These are phyloP conservation scores for Vigna nakashimae DNA, from an alignment of 306 rosid genomes.

Conservation along the genomic window DNA sequence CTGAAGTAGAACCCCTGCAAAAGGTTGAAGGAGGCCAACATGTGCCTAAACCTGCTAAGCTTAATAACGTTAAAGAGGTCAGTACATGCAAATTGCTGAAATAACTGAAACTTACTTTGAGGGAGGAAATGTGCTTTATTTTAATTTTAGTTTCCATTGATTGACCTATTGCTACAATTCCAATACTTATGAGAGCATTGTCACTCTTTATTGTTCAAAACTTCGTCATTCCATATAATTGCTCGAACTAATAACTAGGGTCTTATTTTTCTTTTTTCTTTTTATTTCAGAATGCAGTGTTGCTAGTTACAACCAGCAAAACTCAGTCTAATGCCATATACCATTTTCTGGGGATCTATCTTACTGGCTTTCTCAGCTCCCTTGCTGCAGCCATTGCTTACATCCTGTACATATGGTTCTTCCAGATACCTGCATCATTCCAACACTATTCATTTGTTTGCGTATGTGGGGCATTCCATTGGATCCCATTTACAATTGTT, in stretches of 20 bases:
- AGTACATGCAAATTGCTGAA: conserved; percentile 28
- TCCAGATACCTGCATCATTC: conserved; percentile 59
- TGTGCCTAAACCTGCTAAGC: conserved; percentile 49
- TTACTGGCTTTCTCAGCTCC: conserved; percentile 75
- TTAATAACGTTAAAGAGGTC: conserved; percentile 64
- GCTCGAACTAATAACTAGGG: conserved; percentile 32
- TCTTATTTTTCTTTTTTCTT: background rate
- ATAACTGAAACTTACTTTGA: background rate
- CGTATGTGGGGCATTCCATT: conserved; percentile 84
- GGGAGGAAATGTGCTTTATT: background rate
- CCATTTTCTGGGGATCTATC: conserved; percentile 85
- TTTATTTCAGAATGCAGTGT: conserved; percentile 57
- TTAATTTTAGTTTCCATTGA: background rate
- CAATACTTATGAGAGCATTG: background rate
- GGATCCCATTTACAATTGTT: conserved; percentile 76
- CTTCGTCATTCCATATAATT: background rate
- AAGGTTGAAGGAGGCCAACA: conserved; percentile 68
- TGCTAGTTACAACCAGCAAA: conserved; percentile 38
- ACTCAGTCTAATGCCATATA: conserved; percentile 48
- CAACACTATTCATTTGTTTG: conserved; percentile 71
- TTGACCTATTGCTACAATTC: background rate
- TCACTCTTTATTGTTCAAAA: conserved; percentile 9
- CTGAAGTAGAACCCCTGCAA: conserved; percentile 69
- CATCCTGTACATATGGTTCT: conserved; percentile 59
- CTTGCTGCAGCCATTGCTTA: conserved; percentile 76